phyloP scores from a whole-genome alignment of 805 yeast genomes.

The Metschnikowia cubensis region DNA sequence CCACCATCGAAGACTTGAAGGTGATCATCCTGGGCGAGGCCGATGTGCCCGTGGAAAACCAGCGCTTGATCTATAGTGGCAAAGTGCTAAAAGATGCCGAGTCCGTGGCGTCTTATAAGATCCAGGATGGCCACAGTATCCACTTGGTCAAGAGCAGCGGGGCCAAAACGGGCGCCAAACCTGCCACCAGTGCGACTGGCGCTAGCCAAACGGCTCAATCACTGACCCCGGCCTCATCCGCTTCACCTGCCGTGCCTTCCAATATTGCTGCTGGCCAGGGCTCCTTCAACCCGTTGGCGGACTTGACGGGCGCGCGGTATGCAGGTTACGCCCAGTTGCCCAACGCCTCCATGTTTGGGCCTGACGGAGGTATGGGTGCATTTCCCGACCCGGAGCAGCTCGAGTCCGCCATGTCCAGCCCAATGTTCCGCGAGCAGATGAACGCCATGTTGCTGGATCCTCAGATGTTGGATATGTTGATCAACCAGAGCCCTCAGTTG shows the following conservation, averaged over 20 bases:
- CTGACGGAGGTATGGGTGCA: conserved; percentile 84
- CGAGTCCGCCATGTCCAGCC: conserved; percentile 71
- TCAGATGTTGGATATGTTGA: conserved; percentile 78
- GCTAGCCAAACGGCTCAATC: background rate
- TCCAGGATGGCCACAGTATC: conserved; percentile 80
- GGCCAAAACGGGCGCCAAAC: conserved; percentile 19
- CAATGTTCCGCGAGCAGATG: conserved; percentile 78
- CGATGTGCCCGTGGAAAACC: conserved; percentile 70
- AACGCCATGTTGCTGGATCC: conserved; percentile 81
- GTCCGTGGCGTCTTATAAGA: conserved; percentile 68
- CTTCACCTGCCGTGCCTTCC: conserved; percentile 50
- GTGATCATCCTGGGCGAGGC: conserved; percentile 55
- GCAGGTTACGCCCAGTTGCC: conserved; percentile 93
- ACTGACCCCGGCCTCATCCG: background rate
- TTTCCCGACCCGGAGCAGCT: conserved; percentile 76
- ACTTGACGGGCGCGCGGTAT: conserved; percentile 89
- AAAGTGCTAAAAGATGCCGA: conserved; percentile 86
- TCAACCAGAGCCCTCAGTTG: conserved; percentile 78
- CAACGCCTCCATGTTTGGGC: conserved; percentile 82
- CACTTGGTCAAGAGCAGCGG: conserved; percentile 78
- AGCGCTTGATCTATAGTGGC: conserved; percentile 89
- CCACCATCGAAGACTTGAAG: conserved; percentile 68
- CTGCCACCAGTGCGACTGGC: conserved; percentile 16
- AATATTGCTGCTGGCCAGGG: conserved; percentile 86
- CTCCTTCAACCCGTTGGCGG: conserved; percentile 85